Conservation (phyloP, 805 yeast species). For the Ogataea siamensis region DNA sequence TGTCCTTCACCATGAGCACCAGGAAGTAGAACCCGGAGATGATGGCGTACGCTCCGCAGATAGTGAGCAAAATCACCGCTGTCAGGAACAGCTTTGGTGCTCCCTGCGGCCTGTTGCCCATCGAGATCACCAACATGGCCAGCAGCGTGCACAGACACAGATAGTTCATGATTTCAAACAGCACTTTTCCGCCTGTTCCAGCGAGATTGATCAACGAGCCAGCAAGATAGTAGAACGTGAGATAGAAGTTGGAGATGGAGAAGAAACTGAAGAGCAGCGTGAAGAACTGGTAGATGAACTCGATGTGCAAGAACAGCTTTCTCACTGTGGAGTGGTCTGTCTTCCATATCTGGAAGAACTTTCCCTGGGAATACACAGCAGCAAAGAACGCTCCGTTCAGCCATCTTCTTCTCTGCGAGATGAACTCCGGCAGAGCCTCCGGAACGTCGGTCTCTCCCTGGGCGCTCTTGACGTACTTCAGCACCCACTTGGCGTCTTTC, state of each 20-base stretch:
- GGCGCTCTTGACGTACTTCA: constrained; percentile 89
- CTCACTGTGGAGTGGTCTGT: constrained; percentile 82
- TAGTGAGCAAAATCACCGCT: constrained; percentile 67
- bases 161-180: constrained; percentile 85
- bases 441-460: constrained; percentile 98
- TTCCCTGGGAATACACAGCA: constrained; percentile 83
- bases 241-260: constrained; percentile 85
- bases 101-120: constrained; percentile 98
- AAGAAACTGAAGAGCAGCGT: constrained; percentile 86
- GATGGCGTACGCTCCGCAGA: constrained; percentile 80
- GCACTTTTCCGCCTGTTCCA: constrained; percentile 73
- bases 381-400: constrained; percentile 97
- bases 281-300: constrained; percentile 83
- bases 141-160: constrained; percentile 77
- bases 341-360: constrained; percentile 84
- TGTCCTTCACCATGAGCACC: constrained; percentile 47
- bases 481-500: constrained; percentile 76
- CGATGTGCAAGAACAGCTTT: constrained; percentile 78
- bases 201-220: constrained; percentile 72
- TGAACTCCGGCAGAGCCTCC: constrained; percentile 89
- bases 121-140: constrained; percentile 86
- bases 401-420: constrained; percentile 97
- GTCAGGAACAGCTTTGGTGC: constrained; percentile 74
- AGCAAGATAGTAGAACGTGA: constrained; percentile 89
- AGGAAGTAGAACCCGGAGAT: constrained; percentile 83